phyloP scores from a whole-genome alignment of 1,284 basidiomycete genomes.

The Trichosporon ovoides region DNA sequence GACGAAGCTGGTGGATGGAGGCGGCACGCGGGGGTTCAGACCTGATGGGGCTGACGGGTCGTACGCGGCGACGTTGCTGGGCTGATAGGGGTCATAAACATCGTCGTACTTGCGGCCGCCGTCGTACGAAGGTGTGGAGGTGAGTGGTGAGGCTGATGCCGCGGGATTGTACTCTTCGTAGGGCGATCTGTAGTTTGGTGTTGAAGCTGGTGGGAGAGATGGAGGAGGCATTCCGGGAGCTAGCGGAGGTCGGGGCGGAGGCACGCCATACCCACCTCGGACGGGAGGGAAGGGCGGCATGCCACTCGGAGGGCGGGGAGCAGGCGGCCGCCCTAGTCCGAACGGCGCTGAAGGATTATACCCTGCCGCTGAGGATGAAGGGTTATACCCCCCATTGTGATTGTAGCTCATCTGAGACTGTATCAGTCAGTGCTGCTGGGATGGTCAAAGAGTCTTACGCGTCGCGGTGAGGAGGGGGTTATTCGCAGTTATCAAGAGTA shows the following conservation, averaged over 20 bases:
- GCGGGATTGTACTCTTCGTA: constrained; percentile 21
- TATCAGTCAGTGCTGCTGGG: background rate
- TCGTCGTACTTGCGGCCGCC: constrained; percentile 25
- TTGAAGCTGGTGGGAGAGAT: background rate
- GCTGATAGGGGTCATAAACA: constrained; percentile 41
- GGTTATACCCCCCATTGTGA: background rate
- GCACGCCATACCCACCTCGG: background rate
- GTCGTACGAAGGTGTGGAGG: constrained; percentile 20
- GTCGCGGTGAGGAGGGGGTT: background rate
- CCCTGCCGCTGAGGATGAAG: background rate
- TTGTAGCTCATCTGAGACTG: background rate
- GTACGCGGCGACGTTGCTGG: constrained; percentile 24
- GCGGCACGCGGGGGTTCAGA: constrained; percentile 12
- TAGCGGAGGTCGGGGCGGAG: background rate
- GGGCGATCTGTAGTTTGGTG: constrained; percentile 9
- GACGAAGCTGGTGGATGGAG: constrained; percentile 7
- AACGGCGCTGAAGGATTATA: constrained; percentile 1
- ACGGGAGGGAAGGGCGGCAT: background rate
- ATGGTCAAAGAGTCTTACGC: background rate
- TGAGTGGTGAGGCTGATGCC: background rate
- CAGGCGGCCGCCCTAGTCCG: background rate
- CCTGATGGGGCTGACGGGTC: constrained; percentile 23
- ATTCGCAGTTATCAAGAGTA: background rate
- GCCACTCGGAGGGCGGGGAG: background rate
- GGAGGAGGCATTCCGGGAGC: constrained; percentile 6